Percentiles rank a stretch among this genome's conserved stretches.
These are phyloP conservation scores for Rubroboletus pulcherrimus DNA, from an alignment of 768 basidiomycete species.

Conservation along the genomic window DNA sequence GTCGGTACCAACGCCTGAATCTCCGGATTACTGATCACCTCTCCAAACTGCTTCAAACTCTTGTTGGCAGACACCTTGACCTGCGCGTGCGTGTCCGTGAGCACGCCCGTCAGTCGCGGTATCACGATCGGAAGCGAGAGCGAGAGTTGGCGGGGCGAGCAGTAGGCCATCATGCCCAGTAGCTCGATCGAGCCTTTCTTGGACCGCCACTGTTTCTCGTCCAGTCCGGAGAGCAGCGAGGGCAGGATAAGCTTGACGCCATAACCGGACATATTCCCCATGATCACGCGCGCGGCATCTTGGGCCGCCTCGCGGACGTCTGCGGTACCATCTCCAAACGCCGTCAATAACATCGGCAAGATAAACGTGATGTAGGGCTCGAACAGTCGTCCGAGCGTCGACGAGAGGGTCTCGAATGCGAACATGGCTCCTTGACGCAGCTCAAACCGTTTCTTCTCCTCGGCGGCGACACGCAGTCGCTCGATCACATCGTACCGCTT, in stretches of 20 bases:
- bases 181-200: conserved; percentile 98
- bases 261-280: conserved; percentile 92
- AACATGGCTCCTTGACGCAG: conserved; percentile 93
- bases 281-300: conserved; percentile 89
- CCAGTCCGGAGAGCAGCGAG: conserved; percentile 81
- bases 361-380: conserved; percentile 89
- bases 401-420: conserved; percentile 88
- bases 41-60: conserved; percentile 95
- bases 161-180: conserved; percentile 98
- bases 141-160: conserved; percentile 92
- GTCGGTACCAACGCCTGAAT: conserved; percentile 86
- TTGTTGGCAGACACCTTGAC: conserved; percentile 91
- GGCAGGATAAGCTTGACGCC: conserved; percentile 95
- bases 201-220: conserved; percentile 98
- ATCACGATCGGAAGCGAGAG: conserved; percentile 95
- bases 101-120: conserved; percentile 87
- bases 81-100: conserved; percentile 97
- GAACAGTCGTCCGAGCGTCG: conserved; percentile 81
- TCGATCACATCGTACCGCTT: conserved; percentile 79
- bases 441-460: conserved; percentile 88
- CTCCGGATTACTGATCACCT: conserved; percentile 97
- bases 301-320: conserved; percentile 94
- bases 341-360: conserved; percentile 75
- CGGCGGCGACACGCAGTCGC: conserved; percentile 68
- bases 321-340: conserved; percentile 80